phyloP scores from a whole-genome alignment of 441 rosid genomes.

The Gossypium schwendimanii region DNA sequence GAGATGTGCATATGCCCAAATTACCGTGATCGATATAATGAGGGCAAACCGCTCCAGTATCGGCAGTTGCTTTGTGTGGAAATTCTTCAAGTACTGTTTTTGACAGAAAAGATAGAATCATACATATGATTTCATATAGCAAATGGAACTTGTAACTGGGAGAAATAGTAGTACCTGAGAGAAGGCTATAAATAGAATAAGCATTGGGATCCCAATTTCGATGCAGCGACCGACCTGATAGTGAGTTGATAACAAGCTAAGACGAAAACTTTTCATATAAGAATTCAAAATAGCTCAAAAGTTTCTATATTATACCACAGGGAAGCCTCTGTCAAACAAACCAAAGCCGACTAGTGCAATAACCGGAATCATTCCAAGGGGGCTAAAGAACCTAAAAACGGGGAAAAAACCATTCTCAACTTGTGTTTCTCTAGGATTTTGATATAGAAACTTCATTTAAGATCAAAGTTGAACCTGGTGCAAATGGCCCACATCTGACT shows the following conservation, averaged over 20 bases:
- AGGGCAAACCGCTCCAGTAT: slow-evolving; percentile 83
- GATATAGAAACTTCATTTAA: not conserved
- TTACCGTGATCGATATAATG: slow-evolving; percentile 60
- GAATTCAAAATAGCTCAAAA: not conserved
- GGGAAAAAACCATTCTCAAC: slow-evolving; percentile 1
- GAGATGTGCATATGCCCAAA: slow-evolving; percentile 96
- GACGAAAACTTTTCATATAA: not conserved
- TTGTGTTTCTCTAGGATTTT: not conserved
- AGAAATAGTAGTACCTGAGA: slow-evolving; percentile 57
- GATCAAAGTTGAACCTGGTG: slow-evolving; percentile 56
- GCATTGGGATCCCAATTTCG: slow-evolving; percentile 93
- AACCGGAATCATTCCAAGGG: slow-evolving; percentile 97
- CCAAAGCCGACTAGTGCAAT: slow-evolving; percentile 92
- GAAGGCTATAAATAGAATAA: slow-evolving; percentile 75
- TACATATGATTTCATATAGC: too few relatives aligned
- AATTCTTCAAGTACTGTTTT: slow-evolving; percentile 76
- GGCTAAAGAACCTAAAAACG: slow-evolving; percentile 88
- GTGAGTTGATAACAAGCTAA: slow-evolving; percentile 8
- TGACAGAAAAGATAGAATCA: not conserved
- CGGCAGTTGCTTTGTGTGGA: slow-evolving; percentile 58
- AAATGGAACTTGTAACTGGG: not conserved
- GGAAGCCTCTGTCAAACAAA: slow-evolving; percentile 95
- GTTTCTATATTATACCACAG: slow-evolving; percentile 50
- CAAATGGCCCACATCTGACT: slow-evolving; percentile 97
- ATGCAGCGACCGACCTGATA: slow-evolving; percentile 80